Base-by-base conservation (phyloP, 768 basidiomycete species). In the Lanmaoa pseudosensibilis region DNA sequence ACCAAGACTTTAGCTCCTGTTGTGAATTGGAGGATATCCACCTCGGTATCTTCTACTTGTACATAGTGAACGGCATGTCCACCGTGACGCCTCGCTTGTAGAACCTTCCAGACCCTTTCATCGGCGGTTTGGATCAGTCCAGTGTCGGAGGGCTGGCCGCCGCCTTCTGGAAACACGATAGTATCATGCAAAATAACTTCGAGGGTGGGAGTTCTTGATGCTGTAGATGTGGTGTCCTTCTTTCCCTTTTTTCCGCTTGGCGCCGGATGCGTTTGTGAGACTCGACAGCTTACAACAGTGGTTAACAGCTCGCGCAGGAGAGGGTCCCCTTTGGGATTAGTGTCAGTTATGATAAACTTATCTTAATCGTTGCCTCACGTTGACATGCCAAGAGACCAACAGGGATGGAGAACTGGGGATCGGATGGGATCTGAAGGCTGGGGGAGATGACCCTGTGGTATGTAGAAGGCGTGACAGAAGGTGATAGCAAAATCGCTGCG, bases 361-460 rank as follows among this genome's bases (percentile, higher is more conserved):
- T 50, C 21, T 50, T 51, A 39, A 59, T 46, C 44, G 40, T 49
- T 57, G 37, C 55, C 74, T 62, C 73, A 88, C 88, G 85, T 79
- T 91, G 89, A 68, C 90, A 92, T 18, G 88, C 84, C 30, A 93
- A 75, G 16, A 92, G 76, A 44, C 90, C 90, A 38, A 92, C 89
- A 37, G 88, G 88, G 38, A 88, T 79, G 18, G 86, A 69, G 7
- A 74, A 57, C 33, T 70, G 70, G 23, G 78, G 73, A 53, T 84
- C 78, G 19, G 77, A 70, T n/a, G 86, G 81, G 48, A 89, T 68
- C 33, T 55, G 69, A 13, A 90, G 74, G 16, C 81, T 80, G 6
- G 81, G 75, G 5, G 86, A 87, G 54, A 86, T 65, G 27, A 89
- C 81, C 52, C 81, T 81, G 66, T 87, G 86, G 69, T 90, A 90